Conservation (phyloP, 1,284 basidiomycete species). For the Ceratobasidium sp. region DNA sequence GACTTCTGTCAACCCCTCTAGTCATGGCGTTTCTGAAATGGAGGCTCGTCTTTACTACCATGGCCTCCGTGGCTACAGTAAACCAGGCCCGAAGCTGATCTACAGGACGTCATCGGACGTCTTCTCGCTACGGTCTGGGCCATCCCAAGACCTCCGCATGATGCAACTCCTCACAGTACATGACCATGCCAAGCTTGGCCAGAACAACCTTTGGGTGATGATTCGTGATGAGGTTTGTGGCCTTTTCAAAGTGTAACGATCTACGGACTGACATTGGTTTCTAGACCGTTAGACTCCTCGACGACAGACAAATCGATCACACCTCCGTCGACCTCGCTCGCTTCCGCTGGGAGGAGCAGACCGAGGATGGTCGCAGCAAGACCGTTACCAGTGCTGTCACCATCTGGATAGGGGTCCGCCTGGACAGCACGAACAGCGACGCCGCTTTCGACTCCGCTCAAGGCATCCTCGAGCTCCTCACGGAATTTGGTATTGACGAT, state of each 20-base stretch:
- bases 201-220: slow-evolving; percentile 58
- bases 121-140: slow-evolving; percentile 57
- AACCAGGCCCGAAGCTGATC: slow-evolving; percentile 60
- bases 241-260: slow-evolving; percentile 53
- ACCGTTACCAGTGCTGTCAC: slow-evolving; percentile 54
- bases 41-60: slow-evolving; percentile 59
- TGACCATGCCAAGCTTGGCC: slow-evolving; percentile 55
- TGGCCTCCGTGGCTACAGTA: slow-evolving; percentile 53
- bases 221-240: slow-evolving; percentile 59
- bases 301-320: slow-evolving; percentile 54
- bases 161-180: slow-evolving; percentile 59
- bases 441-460: slow-evolving; percentile 56
- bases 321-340: slow-evolving; percentile 60
- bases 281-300: slow-evolving; percentile 58
- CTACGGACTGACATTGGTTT: slow-evolving; percentile 56
- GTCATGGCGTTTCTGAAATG: slow-evolving; percentile 55
- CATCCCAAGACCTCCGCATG: slow-evolving; percentile 55
- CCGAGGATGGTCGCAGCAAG: slow-evolving; percentile 43
- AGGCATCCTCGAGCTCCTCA: slow-evolving; percentile 56
- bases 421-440: slow-evolving; percentile 57
- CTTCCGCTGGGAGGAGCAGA: slow-evolving; percentile 55
- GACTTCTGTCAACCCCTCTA: not conserved
- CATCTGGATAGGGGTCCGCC: slow-evolving; percentile 62
- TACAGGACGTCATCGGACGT: slow-evolving; percentile 59
- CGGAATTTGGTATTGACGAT: slow-evolving; percentile 53